A percentile compares a stretch with the other conserved stretches of the same genome.
Evolutionary conservation across 129 eudicot species (phyloP).

Genomic region (Helichrysum umbraculigerum): DNA sequence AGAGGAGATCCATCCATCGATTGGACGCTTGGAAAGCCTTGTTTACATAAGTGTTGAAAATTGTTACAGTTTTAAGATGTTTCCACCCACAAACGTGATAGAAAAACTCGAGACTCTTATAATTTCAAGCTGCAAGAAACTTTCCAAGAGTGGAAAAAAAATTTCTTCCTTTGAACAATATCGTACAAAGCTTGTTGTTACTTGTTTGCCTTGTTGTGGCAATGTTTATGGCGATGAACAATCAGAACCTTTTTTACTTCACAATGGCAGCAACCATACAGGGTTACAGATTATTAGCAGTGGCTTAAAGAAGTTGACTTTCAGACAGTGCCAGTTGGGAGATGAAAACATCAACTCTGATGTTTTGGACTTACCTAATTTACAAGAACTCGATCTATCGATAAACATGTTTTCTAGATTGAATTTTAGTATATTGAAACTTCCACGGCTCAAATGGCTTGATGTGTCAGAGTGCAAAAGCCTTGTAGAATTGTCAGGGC

Average conservation of each 20-base stretch:
- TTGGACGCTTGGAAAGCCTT: slow-evolving; percentile 12
- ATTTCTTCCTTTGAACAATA: not conserved
- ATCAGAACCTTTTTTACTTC: not conserved
- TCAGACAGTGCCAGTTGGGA: slow-evolving; percentile 11
- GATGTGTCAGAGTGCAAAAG: not conserved
- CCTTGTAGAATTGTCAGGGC: slow-evolving; percentile 15
- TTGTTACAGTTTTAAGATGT: not conserved
- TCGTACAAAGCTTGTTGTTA: not conserved
- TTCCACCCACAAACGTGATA: not conserved
- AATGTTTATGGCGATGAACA: not conserved
- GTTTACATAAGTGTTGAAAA: not conserved
- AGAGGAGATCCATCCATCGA: slow-evolving; percentile 26
- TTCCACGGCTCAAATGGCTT: slow-evolving; percentile 22
- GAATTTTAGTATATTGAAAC: slow-evolving; percentile 4
- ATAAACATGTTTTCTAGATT: not conserved
- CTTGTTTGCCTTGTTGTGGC: slow-evolving; percentile 11
- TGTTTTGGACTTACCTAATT: slow-evolving; percentile 20
- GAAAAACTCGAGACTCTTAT: not conserved
- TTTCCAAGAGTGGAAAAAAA: not conserved
- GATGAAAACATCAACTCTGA: slow-evolving; percentile 1
- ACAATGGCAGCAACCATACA: not conserved
- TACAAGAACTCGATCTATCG: slow-evolving; percentile 9
- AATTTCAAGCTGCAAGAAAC: not conserved
- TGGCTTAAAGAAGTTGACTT: slow-evolving; percentile 7
- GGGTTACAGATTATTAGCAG: slow-evolving; percentile 16